Evolutionary conservation across 345 rosid species (phyloP), one percentile per base, ranked within the genome.

Genomic region (Populus davidiana): DNA sequence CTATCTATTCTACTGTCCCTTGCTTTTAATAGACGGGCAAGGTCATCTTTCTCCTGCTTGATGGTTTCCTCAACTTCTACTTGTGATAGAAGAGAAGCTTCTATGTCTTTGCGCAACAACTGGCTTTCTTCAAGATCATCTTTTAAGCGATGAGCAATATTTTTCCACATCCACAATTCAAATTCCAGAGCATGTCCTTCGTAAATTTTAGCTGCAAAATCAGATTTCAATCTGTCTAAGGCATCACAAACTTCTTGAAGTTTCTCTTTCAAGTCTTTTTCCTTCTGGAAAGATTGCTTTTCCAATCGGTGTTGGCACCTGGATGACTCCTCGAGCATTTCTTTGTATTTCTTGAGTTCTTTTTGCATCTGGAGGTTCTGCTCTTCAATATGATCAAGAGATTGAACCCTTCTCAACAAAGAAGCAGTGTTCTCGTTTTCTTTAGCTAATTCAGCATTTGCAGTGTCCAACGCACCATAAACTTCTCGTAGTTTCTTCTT

Each of bases 81-180:
- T 75, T 94, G 92, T 59, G 89, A 91, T 82, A 94, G 92, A 88
- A 94, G 95, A 74, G 97, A 93, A 68, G 90, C 90, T 88, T 94
- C 98, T 59, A 93, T 73, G 77, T 90, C 90, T 79, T 85, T 94
- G 8, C 95, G 89, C 69, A 87, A 70, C 75, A 47, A 77, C 68
- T 84, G 87, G 81, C 74, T 88, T 80, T 90, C 91, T 84, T 94
- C 95, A 13, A 93, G 91, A 49, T 90, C 92, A 43, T 41, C 65
- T 75, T 85, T 93, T 69, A 93, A 84, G 49, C 88, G 89, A 72
- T 90, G 90, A 54, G 94, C 90, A 70, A 90, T 86, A 11, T 88
- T 87, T 83, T 87, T 91, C 98, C 98, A 93, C 74, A 95, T 83
- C 93, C 97, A 92, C 84, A 86, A 77, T 68, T 90, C 94, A 69